These are phyloP conservation scores for Gaillardinia entomophila DNA, from an alignment of 805 yeast species.

Conservation along the genomic window DNA sequence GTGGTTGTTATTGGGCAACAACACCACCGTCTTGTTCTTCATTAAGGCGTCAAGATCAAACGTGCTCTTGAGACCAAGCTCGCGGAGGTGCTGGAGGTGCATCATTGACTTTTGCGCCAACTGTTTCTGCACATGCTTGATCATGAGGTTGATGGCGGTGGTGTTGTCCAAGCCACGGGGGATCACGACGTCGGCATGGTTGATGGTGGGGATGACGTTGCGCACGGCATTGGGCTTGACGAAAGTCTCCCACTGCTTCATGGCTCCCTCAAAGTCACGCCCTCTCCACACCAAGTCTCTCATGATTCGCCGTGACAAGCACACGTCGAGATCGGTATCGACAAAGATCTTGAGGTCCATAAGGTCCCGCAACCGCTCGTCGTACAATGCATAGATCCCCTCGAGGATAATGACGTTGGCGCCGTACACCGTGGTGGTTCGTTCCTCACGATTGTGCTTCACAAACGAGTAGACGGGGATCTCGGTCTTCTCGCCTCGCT, in stretches of 20 bases:
- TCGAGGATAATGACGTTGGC: constrained; percentile 91
- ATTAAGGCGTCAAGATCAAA: constrained; percentile 19
- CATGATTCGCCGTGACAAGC: constrained; percentile 81
- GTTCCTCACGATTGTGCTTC: constrained; percentile 63
- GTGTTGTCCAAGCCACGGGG: constrained; percentile 84
- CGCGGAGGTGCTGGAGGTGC: constrained; percentile 61
- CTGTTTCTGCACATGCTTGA: constrained; percentile 73
- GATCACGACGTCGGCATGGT: constrained; percentile 78
- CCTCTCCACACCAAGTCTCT: constrained; percentile 86
- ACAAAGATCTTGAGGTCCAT: constrained; percentile 88
- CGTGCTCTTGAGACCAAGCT: constrained; percentile 43
- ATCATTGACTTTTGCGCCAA: constrained; percentile 55
- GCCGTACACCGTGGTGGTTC: constrained; percentile 76
- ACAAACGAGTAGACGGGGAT: constrained; percentile 53
- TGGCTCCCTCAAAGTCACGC: constrained; percentile 73
- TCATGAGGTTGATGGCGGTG: constrained; percentile 74
- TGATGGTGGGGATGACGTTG: constrained; percentile 69
- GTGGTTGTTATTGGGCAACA: constrained; percentile 56
- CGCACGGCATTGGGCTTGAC: constrained; percentile 90
- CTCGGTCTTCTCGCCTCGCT: constrained; percentile 51
- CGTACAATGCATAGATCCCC: constrained; percentile 82
- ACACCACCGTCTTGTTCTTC: constrained; percentile 20
- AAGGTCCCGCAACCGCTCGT: constrained; percentile 58
- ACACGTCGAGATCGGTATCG: constrained; percentile 89
- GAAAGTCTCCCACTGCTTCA: constrained; percentile 83